phyloP scores from a whole-genome alignment of 208 protist genomes.

The Leishmania braziliensis region DNA sequence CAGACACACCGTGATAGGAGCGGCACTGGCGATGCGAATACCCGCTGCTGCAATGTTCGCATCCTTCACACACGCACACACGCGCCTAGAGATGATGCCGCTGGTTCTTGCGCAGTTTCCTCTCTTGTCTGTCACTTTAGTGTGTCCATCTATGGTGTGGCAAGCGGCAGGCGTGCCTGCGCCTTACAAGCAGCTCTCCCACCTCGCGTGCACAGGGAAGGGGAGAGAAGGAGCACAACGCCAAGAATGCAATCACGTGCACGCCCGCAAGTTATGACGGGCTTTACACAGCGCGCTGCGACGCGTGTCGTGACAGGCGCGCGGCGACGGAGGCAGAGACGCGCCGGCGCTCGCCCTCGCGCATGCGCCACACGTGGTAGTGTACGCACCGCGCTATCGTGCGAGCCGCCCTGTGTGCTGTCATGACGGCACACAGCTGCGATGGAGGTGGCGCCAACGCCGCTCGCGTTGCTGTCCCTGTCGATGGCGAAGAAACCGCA shows the following conservation, averaged over 20 bases:
- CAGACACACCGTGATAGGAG: neutral
- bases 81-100: too few species aligned
- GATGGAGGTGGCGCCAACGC: constrained; percentile 8
- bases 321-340: constrained; percentile 5
- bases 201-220: too few species aligned
- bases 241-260: neutral
- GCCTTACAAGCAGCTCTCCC: neutral
- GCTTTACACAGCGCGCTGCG: neutral
- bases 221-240: neutral
- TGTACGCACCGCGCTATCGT: constrained; percentile 19
- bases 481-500: neutral
- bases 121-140: neutral
- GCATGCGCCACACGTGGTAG: constrained; percentile 13
- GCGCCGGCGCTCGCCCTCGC: neutral
- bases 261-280: neutral
- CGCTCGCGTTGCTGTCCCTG: neutral
- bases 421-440: constrained; percentile 22
- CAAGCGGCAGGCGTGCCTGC: neutral
- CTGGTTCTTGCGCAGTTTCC: neutral
- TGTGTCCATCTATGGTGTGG: neutral
- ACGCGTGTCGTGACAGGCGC: neutral
- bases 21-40: too few species aligned
- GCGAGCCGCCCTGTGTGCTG: neutral
- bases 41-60: too few species aligned
- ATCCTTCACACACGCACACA: too few species aligned